Percentiles rank a stretch among this genome's conserved stretches.
These are phyloP conservation scores for Kandelia obovata DNA, from an alignment of 345 rosid genomes.

Conservation along the genomic window DNA sequence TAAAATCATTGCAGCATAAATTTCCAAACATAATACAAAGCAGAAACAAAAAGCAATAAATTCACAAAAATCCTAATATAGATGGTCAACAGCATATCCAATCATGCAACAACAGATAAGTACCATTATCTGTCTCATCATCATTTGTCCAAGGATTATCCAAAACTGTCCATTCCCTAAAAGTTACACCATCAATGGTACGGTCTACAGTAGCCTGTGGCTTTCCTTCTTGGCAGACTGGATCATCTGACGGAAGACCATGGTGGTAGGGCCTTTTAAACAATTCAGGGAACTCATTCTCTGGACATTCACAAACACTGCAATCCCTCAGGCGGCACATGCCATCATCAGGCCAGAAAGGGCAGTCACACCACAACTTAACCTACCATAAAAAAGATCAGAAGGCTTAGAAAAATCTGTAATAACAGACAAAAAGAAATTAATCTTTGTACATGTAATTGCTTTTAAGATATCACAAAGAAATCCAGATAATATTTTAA, in stretches of 20 bases:
- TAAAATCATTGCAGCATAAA: too few species aligned
- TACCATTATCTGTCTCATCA: constrained; percentile 92
- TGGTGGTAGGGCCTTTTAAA: constrained; percentile 51
- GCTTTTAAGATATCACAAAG: too few species aligned
- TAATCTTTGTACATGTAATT: too few species aligned
- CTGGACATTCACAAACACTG: constrained; percentile 96
- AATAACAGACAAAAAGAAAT: neutral
- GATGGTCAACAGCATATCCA: neutral
- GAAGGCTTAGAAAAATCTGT: neutral
- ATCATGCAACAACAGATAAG: constrained; percentile 17
- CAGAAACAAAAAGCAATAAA: too few species aligned
- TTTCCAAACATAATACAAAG: too few species aligned
- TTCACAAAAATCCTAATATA: too few species aligned
- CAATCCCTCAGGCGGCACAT: constrained; percentile 94
- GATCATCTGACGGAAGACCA: constrained; percentile 58
- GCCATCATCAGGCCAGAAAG: constrained; percentile 96
- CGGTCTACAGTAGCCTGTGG: constrained; percentile 89
- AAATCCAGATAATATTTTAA: too few species aligned
- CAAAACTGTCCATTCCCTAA: constrained; percentile 80
- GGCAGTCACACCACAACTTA: constrained; percentile 97
- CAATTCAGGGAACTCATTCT: constrained; percentile 78
- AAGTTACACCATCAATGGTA: constrained; percentile 65
- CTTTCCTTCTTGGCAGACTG: constrained; percentile 89
- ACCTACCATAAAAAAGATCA: constrained; percentile 38
- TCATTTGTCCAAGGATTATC: constrained; percentile 98